These are phyloP conservation scores for Monilinia fructicola DNA, from an alignment of 2,329 filamentous ascomycete species.

Conservation along the genomic window DNA sequence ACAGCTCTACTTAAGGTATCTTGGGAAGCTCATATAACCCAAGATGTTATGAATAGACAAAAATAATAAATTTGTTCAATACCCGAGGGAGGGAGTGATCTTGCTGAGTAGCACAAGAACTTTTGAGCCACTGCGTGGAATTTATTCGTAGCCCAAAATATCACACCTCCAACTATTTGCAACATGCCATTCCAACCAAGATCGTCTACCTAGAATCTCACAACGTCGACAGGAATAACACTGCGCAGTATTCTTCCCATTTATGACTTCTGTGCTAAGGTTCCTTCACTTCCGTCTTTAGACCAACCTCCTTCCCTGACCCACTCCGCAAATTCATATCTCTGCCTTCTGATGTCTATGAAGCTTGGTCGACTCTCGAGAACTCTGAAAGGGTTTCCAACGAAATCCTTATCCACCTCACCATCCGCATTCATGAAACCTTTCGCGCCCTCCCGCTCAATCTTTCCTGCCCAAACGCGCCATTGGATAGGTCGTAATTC, in stretches of 20 bases:
- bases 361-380: conserved; percentile 83
- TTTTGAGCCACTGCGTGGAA: conserved; percentile 8
- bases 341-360: conserved; percentile 79
- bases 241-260: conserved; percentile 5
- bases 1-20: conserved; percentile 1
- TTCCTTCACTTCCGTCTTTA: background rate
- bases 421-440: conserved; percentile 58
- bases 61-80: background rate
- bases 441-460: conserved; percentile 72
- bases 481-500: conserved; percentile 82
- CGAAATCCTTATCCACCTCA: conserved; percentile 66
- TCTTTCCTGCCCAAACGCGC: conserved; percentile 77
- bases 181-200: background rate
- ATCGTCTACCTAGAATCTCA: background rate
- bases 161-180: background rate
- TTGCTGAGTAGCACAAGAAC: background rate
- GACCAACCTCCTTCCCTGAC: conserved; percentile 46
- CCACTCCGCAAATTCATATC: conserved; percentile 78
- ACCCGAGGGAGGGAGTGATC: background rate
- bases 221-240: conserved; percentile 1
- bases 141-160: background rate
- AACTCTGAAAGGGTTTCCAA: conserved; percentile 75
- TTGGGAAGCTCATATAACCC: background rate
- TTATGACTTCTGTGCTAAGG: conserved; percentile 2
- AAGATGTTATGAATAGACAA: background rate